These are phyloP conservation scores for Plasmodium relictum DNA, from an alignment of 169 alveolate genomes.

Conservation along the genomic window DNA sequence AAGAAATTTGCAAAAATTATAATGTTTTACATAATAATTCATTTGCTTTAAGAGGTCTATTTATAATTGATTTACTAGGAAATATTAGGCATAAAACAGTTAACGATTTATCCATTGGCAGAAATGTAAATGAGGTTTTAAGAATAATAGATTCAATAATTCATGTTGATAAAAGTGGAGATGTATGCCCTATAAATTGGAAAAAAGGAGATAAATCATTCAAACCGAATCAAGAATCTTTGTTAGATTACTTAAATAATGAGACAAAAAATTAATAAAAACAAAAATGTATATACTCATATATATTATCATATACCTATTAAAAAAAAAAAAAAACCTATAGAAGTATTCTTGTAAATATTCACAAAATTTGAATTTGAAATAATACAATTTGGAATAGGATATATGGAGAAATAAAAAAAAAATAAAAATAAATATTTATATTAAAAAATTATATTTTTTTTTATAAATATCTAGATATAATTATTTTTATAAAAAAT, in stretches of 20 bases:
- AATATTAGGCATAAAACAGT: conserved; percentile 84
- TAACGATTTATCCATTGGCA: conserved; percentile 85
- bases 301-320: background rate
- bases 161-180: conserved; percentile 83
- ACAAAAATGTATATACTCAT: background rate
- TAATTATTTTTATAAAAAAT: no score
- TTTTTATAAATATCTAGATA: no score
- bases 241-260: conserved; percentile 41
- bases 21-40: conserved; percentile 83
- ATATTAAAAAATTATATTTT: no score
- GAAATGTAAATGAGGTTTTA: conserved; percentile 86
- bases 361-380: no score
- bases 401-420: no score
- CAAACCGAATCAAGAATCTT: conserved; percentile 43
- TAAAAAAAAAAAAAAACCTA: background rate
- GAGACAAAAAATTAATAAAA: conserved; percentile 22
- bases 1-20: conserved; percentile 81
- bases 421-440: no score
- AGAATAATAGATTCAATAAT: conserved; percentile 85
- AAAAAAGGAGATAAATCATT: conserved; percentile 81
- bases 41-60: conserved; percentile 85
- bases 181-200: conserved; percentile 89
- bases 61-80: conserved; percentile 83
- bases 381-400: no score
- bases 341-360: no score